These are phyloP conservation scores for Ambrosia hybrid DNA, from an alignment of 140 eudicot species.

Conservation along the genomic window DNA sequence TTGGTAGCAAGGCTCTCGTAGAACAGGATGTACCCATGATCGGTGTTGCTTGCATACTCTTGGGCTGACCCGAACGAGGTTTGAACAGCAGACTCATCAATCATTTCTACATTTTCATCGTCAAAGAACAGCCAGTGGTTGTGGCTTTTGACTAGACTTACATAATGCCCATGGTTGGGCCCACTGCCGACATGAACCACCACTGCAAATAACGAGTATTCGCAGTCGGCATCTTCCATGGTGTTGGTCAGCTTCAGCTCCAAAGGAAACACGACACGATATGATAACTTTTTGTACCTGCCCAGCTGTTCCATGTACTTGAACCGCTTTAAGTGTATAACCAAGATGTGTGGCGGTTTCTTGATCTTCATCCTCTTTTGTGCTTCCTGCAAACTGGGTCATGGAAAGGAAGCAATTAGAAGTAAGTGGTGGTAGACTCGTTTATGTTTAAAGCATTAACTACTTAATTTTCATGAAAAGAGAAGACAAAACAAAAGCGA, in stretches of 20 bases:
- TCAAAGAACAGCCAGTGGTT: constrained; percentile 91
- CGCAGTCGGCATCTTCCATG: constrained; percentile 81
- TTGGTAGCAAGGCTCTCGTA: constrained; percentile 66
- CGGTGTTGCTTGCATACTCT: constrained; percentile 92
- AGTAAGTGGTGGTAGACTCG: not conserved
- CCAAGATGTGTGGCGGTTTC: constrained; percentile 86
- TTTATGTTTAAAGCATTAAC: not conserved
- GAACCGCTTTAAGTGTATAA: constrained; percentile 91
- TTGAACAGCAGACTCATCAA: constrained; percentile 91
- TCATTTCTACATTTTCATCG: constrained; percentile 93
- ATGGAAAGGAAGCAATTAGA: not conserved
- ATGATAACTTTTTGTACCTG: constrained; percentile 82
- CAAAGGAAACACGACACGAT: constrained; percentile 95
- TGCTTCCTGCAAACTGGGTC: constrained; percentile 92
- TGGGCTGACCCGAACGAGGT: constrained; percentile 94
- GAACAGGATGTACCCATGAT: constrained; percentile 90
- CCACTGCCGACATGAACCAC: constrained; percentile 97
- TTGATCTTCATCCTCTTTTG: constrained; percentile 99
- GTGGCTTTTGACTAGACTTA: constrained; percentile 93
- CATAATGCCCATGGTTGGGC: constrained; percentile 98
- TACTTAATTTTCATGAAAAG: too few species aligned
- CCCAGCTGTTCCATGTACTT: constrained; percentile 91
- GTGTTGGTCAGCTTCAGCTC: constrained; percentile 93
- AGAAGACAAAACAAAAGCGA: too few species aligned
- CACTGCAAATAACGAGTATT: constrained; percentile 90